Base-by-base conservation (phyloP, 2,329 filamentous ascomycete genomes). In the Mycosphaerella sp. region DNA sequence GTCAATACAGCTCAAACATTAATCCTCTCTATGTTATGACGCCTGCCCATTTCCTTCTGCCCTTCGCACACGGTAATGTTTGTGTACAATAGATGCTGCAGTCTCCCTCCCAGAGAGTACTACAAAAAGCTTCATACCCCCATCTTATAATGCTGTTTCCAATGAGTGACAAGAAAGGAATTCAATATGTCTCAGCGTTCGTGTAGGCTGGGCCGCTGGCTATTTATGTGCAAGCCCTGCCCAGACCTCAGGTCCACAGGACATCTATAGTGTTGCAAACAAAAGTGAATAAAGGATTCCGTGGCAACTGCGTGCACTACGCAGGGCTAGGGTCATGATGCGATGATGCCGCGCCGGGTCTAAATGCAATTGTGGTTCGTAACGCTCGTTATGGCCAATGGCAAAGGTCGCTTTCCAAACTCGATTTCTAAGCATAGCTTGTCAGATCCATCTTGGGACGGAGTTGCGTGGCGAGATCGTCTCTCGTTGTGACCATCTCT, bases 401-500 rank as follows among this genome's bases (percentile, higher is more conserved):
- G 37, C 36, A 48, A 48, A 41, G 27, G 35, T 41, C 44, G 36
- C 30, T 27, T 48, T 28, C 40, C 36, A 48, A 41, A 34, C 39
- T 21, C 39, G 35, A 40, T n/a, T 10, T 52, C 46, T 59, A 60
- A 47, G 56, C 56, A 36, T 46, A 42, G 21, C 53, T 51, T 40
- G 50, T 50, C 58, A 65, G 50, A 44, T 62, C 48, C 63, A 64
- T 60, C 50, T 58, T 63, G 3, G 81, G 81, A 61, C 71, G 71
- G 65, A 85, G 69, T 58, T 81, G 73, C n/a, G 69, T 70, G 51
- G 73, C 70, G 67, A 91, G 70, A 50, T 88, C 81, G 30, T 85
- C 80, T 63, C 77, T 78, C 3, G 87, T 89, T 58, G 89, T 90
- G 52, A 95, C 87, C 39, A 84, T 80, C 60, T 90, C 88, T 52